phyloP scores from a whole-genome alignment of 2,329 filamentous ascomycete genomes.

The Penicillium sp. region DNA sequence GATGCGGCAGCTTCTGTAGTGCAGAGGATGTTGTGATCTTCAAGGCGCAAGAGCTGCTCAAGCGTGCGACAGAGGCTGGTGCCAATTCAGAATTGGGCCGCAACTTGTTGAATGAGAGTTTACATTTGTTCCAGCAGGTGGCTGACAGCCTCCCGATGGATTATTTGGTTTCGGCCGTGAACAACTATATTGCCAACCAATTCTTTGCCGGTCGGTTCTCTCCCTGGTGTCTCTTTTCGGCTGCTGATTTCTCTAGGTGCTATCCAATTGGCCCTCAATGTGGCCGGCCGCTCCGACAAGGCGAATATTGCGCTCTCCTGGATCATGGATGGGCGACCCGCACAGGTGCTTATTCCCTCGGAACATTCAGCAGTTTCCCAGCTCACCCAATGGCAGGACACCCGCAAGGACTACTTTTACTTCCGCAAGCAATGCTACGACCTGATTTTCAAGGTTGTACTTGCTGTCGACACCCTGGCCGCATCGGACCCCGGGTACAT shows the following conservation, averaged over 20 bases:
- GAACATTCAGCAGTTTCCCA: background rate
- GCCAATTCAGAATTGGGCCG: constrained; percentile 70
- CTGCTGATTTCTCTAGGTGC: constrained; percentile 51
- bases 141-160: constrained; percentile 74
- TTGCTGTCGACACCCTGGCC: constrained; percentile 67
- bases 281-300: constrained; percentile 78
- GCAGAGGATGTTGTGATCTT: constrained; percentile 96
- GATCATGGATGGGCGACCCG: constrained; percentile 76
- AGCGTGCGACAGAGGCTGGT: constrained; percentile 75
- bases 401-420: constrained; percentile 62
- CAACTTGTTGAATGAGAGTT: constrained; percentile 77
- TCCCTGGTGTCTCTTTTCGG: constrained; percentile 14
- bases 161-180: constrained; percentile 71
- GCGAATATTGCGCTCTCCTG: constrained; percentile 80
- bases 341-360: constrained; percentile 39
- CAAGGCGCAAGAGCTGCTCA: constrained; percentile 93
- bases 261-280: constrained; percentile 76
- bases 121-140: constrained; percentile 83
- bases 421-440: constrained; percentile 75
- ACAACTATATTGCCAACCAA: constrained; percentile 72
- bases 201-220: constrained; percentile 68
- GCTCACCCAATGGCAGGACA: constrained; percentile 48
- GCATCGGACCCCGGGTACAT: constrained; percentile 64
- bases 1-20: constrained; percentile 96
- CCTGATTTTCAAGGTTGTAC: constrained; percentile 76